A percentile compares a stretch with the other conserved stretches of the same genome.
These are phyloP conservation scores for Penicillium digitatum DNA, from an alignment of 2,329 filamentous ascomycete species.

Conservation along the genomic window DNA sequence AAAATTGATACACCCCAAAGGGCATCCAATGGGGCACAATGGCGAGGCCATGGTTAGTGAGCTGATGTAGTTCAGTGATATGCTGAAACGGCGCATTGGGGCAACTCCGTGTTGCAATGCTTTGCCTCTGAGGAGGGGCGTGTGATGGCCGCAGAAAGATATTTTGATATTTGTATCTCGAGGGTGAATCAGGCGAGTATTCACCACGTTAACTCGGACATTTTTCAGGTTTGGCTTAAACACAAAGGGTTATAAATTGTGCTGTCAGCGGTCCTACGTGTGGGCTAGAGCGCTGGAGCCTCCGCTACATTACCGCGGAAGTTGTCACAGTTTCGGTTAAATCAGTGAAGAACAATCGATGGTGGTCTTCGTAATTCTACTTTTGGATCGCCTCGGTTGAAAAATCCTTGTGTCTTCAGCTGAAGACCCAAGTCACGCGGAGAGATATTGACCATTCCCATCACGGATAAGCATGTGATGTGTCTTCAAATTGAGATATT, in stretches of 20 bases:
- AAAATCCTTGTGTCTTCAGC: too few relatives aligned
- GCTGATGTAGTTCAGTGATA: not conserved
- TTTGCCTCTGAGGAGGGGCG: not conserved
- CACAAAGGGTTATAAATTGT: not conserved
- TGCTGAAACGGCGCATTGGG: not conserved
- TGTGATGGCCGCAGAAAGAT: not conserved
- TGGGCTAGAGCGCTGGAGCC: not conserved
- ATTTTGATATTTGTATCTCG: not conserved
- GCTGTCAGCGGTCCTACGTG: not conserved
- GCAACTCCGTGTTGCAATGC: not conserved
- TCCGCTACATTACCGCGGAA: not conserved
- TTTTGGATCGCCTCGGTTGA: too few relatives aligned
- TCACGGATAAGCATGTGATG: too few relatives aligned
- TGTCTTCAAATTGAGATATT: too few relatives aligned
- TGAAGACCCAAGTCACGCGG: too few relatives aligned
- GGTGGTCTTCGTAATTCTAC: too few relatives aligned
- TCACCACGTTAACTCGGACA: not conserved
- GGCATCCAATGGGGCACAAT: too few relatives aligned
- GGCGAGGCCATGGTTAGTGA: not conserved
- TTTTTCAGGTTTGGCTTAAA: not conserved
- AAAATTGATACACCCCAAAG: too few relatives aligned
- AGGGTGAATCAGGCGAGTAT: not conserved
- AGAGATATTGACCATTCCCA: too few relatives aligned
- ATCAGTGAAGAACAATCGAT: not conserved
- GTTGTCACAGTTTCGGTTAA: too few relatives aligned